Evolutionary conservation across 768 basidiomycete genomes (phyloP), one percentile per base, ranked within the genome.

Genomic region (Rhizopogon rudus): DNA sequence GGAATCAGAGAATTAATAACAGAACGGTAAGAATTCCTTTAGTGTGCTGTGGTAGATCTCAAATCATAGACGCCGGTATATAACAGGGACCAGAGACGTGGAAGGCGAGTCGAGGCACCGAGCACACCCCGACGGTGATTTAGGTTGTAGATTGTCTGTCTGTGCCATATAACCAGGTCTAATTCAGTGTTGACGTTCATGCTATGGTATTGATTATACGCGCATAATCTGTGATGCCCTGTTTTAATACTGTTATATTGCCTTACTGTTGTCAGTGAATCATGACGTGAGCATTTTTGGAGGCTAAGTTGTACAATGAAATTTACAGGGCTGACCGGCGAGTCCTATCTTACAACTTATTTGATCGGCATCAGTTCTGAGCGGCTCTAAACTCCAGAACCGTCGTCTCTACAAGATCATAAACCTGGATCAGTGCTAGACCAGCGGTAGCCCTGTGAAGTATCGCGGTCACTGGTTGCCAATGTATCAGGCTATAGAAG

Each of bases 1-100:
- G 67, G 58, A 68, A 77, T 53, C 73, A 73, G 63, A 60, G 74
- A 29, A 67, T 76, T 20, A 71, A 67, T 39, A 79, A 80, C 52
- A 65, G 75, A 16, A 75, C 61, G 65, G 77, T 75, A 17, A 58
- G 71, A 20, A 41, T 17, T 46, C n/a, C 8, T 22, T 4, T 12
- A 41, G 31, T 16, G 13, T 4, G 16, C 16, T 17, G n/a, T 5
- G 0, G n/a, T 33, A 17, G 10, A 13, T 12, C 17, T 37, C 35
- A 13, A 48, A 20, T 28, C 16, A 41, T 35, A 9, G 4, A 44
- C 37, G 8, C 43, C 10, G 17, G 3, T 22, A 33, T 48, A 20
- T 29, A 22, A 14, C 44, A 69, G 68, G 68, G 68, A 20, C 69
- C 68, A 3, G 65, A 71, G 53, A 59, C 68, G 7, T 69, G 68